phyloP scores from a whole-genome alignment of 1,139 yeast genomes.

The Entelexis paramagnoliae region DNA sequence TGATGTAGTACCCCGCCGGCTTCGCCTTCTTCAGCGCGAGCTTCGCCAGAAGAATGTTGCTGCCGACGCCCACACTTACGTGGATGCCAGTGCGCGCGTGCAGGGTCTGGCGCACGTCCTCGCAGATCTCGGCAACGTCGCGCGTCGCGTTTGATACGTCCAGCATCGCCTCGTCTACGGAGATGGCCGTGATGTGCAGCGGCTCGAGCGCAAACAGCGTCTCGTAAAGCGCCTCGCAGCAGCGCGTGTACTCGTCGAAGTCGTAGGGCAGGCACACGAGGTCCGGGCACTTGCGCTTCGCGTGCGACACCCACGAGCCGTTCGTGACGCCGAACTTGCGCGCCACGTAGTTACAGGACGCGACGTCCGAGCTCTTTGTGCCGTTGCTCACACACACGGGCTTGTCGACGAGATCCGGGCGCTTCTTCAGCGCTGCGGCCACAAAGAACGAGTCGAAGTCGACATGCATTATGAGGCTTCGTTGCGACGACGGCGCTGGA shows the following conservation, averaged over 20 bases:
- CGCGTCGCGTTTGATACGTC: conserved; percentile 44
- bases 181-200: conserved; percentile 67
- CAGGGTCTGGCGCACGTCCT: conserved; percentile 40
- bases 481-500: not conserved
- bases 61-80: conserved; percentile 68
- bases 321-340: conserved; percentile 61
- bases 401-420: conserved; percentile 40
- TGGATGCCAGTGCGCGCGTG: conserved; percentile 46
- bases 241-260: conserved; percentile 58
- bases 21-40: conserved; percentile 67
- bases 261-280: conserved; percentile 58
- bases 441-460: conserved; percentile 95
- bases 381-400: conserved; percentile 89
- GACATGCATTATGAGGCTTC: conserved; percentile 52
- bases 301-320: conserved; percentile 81
- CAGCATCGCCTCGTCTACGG: conserved; percentile 80
- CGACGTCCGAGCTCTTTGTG: conserved; percentile 52
- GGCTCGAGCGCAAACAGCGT: conserved; percentile 36
- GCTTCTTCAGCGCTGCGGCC: conserved; percentile 58
- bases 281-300: conserved; percentile 54
- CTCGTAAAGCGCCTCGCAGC: conserved; percentile 47
- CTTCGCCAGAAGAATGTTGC: conserved; percentile 67
- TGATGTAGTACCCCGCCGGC: conserved; percentile 54
- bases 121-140: conserved; percentile 22
- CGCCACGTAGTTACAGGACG: conserved; percentile 85